Conservation (phyloP, 2,329 filamentous ascomycete genomes). For the Calonectria pteridis region DNA sequence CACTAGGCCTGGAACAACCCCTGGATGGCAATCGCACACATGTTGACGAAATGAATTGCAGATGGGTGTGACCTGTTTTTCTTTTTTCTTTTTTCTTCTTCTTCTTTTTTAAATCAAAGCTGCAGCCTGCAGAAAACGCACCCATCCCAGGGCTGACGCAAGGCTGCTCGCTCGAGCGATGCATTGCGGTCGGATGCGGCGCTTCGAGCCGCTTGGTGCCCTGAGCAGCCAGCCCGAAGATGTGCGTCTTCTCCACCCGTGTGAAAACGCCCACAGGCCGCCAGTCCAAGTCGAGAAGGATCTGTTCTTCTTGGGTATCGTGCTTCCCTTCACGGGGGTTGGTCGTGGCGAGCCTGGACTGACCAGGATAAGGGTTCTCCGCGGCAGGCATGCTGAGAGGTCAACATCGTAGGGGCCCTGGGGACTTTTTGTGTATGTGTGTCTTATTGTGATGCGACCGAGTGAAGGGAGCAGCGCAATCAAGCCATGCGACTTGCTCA, state of each 20-base stretch:
- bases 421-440: slow-evolving; percentile 4
- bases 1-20: slow-evolving; percentile 27
- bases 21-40: slow-evolving; percentile 1
- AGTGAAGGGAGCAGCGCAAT: not conserved
- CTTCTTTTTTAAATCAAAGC: not conserved
- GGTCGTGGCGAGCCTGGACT: not conserved
- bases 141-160: not conserved
- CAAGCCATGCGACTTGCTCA: not conserved
- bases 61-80: not conserved
- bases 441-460: not conserved
- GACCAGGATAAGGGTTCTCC: slow-evolving; percentile 5
- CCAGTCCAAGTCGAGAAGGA: slow-evolving; percentile 25
- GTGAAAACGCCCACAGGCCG: slow-evolving; percentile 13
- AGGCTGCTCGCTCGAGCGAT: slow-evolving; percentile 1
- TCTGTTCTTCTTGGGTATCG: slow-evolving; percentile 15
- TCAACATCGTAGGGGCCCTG: slow-evolving; percentile 4
- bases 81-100: not conserved
- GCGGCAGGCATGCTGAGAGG: slow-evolving; percentile 19
- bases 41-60: not conserved
- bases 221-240: slow-evolving; percentile 1
- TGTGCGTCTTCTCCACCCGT: slow-evolving; percentile 19
- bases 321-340: slow-evolving; percentile 9
- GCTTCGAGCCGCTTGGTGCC: not conserved
- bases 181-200: slow-evolving; percentile 4
- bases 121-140: not conserved